Conservation (phyloP, 2,329 filamentous ascomycete species). For the Colletotrichum sp. region DNA sequence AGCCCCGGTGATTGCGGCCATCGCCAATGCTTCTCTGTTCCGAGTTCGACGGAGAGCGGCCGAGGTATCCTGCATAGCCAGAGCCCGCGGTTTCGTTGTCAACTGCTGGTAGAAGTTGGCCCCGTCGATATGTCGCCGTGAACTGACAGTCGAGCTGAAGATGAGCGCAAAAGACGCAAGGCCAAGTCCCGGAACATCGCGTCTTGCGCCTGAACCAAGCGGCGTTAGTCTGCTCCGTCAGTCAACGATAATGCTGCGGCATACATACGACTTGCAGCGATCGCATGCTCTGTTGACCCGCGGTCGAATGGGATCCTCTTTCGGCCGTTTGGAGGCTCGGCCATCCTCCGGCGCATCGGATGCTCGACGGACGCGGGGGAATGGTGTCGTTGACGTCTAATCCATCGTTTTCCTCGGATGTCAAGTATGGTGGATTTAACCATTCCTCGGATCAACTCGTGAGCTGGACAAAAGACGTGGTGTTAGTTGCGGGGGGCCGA, state of each 20-base stretch:
- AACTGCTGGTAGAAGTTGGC: conserved; percentile 24
- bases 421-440: not conserved
- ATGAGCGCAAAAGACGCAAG: conserved; percentile 25
- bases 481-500: not conserved
- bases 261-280: conserved; percentile 26
- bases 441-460: not conserved
- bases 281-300: conserved; percentile 24
- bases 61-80: not conserved
- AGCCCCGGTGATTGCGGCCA: not conserved
- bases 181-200: conserved; percentile 27
- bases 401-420: not conserved
- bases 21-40: not conserved
- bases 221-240: not conserved
- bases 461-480: not conserved
- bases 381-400: not conserved
- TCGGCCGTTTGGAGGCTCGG: not conserved
- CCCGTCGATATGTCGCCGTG: conserved; percentile 25
- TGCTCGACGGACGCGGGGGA: not conserved
- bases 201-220: conserved; percentile 24
- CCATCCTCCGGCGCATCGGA: not conserved
- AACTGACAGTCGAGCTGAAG: conserved; percentile 26
- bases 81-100: conserved; percentile 18
- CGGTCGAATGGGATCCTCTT: not conserved
- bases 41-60: not conserved
- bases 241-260: rapidly evolving